Evolutionary conservation across 768 basidiomycete species (phyloP), one percentile per base, ranked within the genome.

Genomic region (Mycena galericulata): DNA sequence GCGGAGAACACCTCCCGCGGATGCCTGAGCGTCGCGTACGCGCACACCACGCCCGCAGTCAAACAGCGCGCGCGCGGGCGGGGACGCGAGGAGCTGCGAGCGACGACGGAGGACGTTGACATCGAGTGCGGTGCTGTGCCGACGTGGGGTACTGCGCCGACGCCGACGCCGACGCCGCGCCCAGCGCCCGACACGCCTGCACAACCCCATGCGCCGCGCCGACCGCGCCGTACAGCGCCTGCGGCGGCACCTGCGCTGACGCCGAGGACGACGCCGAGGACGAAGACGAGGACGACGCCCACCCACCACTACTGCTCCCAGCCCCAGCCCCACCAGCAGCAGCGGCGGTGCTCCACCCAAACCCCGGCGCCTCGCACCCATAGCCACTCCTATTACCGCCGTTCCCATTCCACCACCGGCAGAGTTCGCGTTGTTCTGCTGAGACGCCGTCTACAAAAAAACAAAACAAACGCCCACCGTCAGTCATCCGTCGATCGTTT

Each of bases 161-260:
- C 29, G 15, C 11, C n/a, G 54, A 10, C 40, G 7, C 10, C 22
- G 62, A 11, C 2, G 45, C 17, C 26, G 43, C n/a, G 34, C 43
- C 46, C 45, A 65, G 45, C 47, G 82, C 69, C 62, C 80, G 81
- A 43, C 83, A 80, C 0, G 90, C 87, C 63, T 83, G 84, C 38
- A 93, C 81, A 63, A 93, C 85, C 3, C 79, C 77, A 72, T 92
- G 91, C 12, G 92, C 91, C 2, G 93, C 92, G 59, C 85, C 87
- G 43, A 92, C 82, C 32, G 86, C 85, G 36, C 88, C 87, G 40
- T 86, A 82, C 17, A 85, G 83, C 1, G 89, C n/a, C n/a, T n/a
- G n/a, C n/a, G n/a, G n/a, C n/a, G n/a, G n/a, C n/a, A n/a, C n/a
- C n/a, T n/a, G n/a, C n/a, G n/a, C n/a, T n/a, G n/a, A n/a, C n/a